These are phyloP conservation scores for Hemileia vastatrix DNA, from an alignment of 1,284 basidiomycete species.

Conservation along the genomic window DNA sequence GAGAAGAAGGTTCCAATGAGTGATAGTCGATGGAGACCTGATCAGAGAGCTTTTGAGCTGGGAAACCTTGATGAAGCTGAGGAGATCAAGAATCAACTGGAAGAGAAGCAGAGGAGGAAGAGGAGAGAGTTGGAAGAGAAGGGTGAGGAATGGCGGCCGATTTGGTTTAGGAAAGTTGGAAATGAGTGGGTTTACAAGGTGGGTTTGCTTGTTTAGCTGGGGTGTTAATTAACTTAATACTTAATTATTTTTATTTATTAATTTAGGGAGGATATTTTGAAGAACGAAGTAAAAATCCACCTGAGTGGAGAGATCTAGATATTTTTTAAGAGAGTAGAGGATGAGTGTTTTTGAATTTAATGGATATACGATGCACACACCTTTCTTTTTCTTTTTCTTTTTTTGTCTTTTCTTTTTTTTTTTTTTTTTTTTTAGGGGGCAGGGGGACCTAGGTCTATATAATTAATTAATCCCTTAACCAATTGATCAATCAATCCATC, in stretches of 20 bases:
- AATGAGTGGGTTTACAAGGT: constrained; percentile 16
- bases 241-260: background rate
- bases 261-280: constrained; percentile 15
- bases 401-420: too few relatives aligned
- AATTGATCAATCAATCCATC: too few relatives aligned
- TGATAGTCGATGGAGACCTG: constrained; percentile 73
- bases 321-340: constrained; percentile 10
- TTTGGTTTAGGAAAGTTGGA: constrained; percentile 8
- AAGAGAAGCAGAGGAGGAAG: constrained; percentile 50
- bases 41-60: constrained; percentile 74
- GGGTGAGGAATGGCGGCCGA: constrained; percentile 12
- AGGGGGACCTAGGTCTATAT: too few relatives aligned
- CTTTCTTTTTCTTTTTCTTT: too few relatives aligned
- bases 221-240: background rate
- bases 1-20: constrained; percentile 57
- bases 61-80: constrained; percentile 70
- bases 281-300: background rate
- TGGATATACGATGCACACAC: too few relatives aligned
- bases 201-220: background rate
- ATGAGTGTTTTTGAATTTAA: too few relatives aligned
- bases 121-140: constrained; percentile 46
- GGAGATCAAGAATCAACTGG: constrained; percentile 61
- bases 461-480: too few relatives aligned
- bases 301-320: constrained; percentile 7
- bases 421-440: too few relatives aligned